A percentile compares a stretch with the other conserved stretches of the same genome.
These are phyloP conservation scores for Xanthoparmelia taractica DNA, from an alignment of 495 filamentous ascomycete species.

Conservation along the genomic window DNA sequence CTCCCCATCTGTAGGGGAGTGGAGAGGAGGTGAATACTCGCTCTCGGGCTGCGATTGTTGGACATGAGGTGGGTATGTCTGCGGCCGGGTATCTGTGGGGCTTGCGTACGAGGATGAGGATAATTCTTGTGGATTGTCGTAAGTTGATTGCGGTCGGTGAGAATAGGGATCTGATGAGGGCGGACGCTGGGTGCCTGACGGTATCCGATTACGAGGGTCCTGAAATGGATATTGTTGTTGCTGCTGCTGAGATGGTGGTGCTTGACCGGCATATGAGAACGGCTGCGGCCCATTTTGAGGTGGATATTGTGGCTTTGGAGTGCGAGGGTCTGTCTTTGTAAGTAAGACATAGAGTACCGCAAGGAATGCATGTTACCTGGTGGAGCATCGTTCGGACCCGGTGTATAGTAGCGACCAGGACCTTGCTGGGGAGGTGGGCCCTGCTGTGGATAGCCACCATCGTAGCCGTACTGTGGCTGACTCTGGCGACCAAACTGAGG, in stretches of 20 bases:
- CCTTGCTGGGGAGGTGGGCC: constrained; percentile 53
- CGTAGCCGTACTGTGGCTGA: constrained; percentile 58
- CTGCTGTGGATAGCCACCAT: constrained; percentile 39
- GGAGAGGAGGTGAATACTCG: constrained; percentile 53
- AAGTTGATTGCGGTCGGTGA: constrained; percentile 61
- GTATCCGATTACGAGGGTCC: constrained; percentile 39
- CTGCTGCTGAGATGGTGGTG: constrained; percentile 33
- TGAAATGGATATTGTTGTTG: constrained; percentile 33
- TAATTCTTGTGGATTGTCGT: constrained; percentile 73
- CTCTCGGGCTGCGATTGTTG: constrained; percentile 33
- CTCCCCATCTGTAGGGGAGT: constrained; percentile 48
- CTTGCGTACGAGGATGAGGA: constrained; percentile 80
- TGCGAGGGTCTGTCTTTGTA: constrained; percentile 17
- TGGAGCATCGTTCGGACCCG: constrained; percentile 33
- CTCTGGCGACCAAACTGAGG: constrained; percentile 58
- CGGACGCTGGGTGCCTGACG: constrained; percentile 33
- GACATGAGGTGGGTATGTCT: constrained; percentile 34
- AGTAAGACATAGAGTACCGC: neutral
- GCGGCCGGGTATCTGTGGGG: constrained; percentile 52
- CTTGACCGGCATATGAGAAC: constrained; percentile 32
- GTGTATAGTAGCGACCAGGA: constrained; percentile 64
- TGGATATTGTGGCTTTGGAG: constrained; percentile 25
- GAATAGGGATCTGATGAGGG: constrained; percentile 37
- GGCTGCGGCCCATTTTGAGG: constrained; percentile 32
- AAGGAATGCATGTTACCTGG: neutral